Conservation (phyloP, 768 basidiomycete species). For the Coprinopsis marcescibilis region DNA sequence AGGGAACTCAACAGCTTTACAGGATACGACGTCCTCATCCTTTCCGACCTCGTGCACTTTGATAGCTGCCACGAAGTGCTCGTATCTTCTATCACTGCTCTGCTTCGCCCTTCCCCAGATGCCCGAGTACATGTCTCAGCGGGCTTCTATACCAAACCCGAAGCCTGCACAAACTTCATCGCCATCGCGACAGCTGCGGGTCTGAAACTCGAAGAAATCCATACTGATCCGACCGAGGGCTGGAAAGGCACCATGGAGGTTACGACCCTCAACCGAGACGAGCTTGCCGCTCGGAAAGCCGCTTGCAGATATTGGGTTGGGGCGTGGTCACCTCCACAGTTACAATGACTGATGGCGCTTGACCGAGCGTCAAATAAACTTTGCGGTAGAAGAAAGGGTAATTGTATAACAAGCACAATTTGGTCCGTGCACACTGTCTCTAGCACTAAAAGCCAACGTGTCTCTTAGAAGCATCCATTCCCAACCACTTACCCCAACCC, state of each 20-base stretch:
- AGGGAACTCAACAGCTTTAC: conserved; percentile 7
- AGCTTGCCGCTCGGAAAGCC: conserved; percentile 45
- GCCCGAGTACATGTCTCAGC: conserved; percentile 56
- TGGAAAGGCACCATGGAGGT: conserved; percentile 49
- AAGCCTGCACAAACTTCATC: conserved; percentile 52
- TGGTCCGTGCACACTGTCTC: too few species aligned
- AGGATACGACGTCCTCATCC: conserved; percentile 55
- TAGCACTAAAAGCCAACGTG: too few species aligned
- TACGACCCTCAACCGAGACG: conserved; percentile 39
- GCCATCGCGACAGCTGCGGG: conserved; percentile 31
- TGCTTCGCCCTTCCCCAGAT: conserved; percentile 37
- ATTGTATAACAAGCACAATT: too few species aligned
- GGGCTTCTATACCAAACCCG: conserved; percentile 52
- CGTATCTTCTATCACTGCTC: conserved; percentile 40
- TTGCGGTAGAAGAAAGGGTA: too few species aligned
- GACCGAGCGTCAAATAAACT: too few species aligned
- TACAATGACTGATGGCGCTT: too few species aligned
- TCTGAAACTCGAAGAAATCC: conserved; percentile 42
- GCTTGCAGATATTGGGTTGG: conserved; percentile 65
- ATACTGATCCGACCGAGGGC: conserved; percentile 21
- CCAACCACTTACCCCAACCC: too few species aligned
- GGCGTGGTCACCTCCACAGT: conserved; percentile 1
- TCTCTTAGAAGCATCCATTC: too few species aligned
- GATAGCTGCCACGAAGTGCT: conserved; percentile 52
- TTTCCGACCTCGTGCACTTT: conserved; percentile 73